phyloP scores from a whole-genome alignment of 345 rosid genomes.

The Eucalyptus cloeziana region DNA sequence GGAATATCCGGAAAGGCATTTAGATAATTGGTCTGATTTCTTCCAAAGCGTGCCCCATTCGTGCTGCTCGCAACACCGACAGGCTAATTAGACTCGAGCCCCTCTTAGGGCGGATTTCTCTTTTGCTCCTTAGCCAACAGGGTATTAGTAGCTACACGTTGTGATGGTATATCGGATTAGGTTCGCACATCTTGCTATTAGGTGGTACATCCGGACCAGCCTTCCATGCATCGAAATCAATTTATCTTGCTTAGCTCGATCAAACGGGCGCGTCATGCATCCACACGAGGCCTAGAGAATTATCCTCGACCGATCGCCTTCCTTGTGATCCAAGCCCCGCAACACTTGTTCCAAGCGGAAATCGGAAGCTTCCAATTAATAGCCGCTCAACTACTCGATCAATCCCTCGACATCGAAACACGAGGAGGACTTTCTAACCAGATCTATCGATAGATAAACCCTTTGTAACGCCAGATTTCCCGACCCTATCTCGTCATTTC shows the following conservation, averaged over 20 bases:
- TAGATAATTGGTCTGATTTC: background rate
- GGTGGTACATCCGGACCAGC: background rate
- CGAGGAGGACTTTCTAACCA: background rate
- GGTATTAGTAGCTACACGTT: background rate
- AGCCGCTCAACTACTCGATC: background rate
- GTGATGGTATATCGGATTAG: background rate
- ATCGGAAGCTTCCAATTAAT: background rate
- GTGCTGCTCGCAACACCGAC: background rate
- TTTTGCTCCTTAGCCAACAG: background rate
- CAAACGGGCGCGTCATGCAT: background rate
- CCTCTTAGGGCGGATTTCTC: background rate
- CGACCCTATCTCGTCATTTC: background rate
- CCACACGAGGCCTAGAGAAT: background rate
- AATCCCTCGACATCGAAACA: background rate
- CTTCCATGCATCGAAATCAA: background rate
- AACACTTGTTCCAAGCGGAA: background rate
- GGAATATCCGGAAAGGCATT: no score
- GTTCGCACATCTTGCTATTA: background rate
- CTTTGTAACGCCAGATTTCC: background rate
- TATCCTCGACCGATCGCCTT: background rate
- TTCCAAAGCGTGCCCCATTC: background rate
- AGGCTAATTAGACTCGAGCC: background rate
- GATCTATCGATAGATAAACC: background rate
- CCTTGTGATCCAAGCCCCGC: background rate
- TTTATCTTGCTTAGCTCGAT: background rate